Percentiles rank a stretch among this genome's conserved stretches.
Evolutionary conservation across 2,329 filamentous ascomycete species (phyloP).

Genomic region (Fusarium temperatum): DNA sequence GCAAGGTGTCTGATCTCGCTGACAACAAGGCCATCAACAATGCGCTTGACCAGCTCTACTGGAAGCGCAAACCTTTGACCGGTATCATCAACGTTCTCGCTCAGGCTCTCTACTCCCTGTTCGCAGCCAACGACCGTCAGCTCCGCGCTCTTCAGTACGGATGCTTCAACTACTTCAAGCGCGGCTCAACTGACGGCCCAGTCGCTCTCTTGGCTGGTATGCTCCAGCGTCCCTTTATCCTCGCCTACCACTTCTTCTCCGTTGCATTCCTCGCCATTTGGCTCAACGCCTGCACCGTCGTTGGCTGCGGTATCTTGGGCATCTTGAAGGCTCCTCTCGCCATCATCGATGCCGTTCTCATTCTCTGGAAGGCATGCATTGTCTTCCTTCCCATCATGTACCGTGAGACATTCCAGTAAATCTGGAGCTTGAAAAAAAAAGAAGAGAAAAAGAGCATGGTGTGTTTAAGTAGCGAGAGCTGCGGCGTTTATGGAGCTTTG

Average conservation of each 20-base stretch:
- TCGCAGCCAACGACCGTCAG: conserved; percentile 82
- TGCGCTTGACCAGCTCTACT: conserved; percentile 83
- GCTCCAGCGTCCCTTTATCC: conserved; percentile 76
- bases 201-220: conserved; percentile 84
- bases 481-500: conserved; percentile 37
- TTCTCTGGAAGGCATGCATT: conserved; percentile 82
- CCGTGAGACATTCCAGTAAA: conserved; percentile 61
- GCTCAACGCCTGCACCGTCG: conserved; percentile 57
- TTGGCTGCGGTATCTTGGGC: conserved; percentile 50
- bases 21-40: conserved; percentile 71
- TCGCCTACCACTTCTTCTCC: conserved; percentile 93
- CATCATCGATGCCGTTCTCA: conserved; percentile 70
- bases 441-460: neutral
- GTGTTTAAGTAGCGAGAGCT: conserved; percentile 23
- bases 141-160: conserved; percentile 84
- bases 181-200: conserved; percentile 79
- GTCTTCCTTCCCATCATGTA: conserved; percentile 87
- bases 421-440: neutral
- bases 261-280: conserved; percentile 91
- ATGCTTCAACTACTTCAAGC: conserved; percentile 92
- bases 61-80: conserved; percentile 82
- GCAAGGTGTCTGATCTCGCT: conserved; percentile 72
- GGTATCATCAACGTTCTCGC: conserved; percentile 98
- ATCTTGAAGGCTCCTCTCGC: conserved; percentile 64
- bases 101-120: conserved; percentile 89